Percentiles rank a stretch among this genome's conserved stretches.
phyloP scores from a whole-genome alignment of 2,329 filamentous ascomycete species.

The Hymenoscyphus fructigenus region DNA sequence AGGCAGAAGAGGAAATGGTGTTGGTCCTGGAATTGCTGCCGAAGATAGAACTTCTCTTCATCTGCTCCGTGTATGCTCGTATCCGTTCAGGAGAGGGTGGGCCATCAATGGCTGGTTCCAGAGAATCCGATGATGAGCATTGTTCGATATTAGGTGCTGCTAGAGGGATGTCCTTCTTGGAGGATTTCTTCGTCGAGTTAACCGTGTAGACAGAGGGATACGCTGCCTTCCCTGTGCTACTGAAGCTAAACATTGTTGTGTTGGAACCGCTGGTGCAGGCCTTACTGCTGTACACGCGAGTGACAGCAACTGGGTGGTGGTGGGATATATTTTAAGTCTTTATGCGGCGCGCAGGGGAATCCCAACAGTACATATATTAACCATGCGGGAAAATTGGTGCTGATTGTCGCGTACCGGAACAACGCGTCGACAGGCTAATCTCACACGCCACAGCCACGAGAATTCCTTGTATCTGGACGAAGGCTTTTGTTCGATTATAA shows the following conservation, averaged over 20 bases:
- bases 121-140: slow-evolving; percentile 41
- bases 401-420: slow-evolving; percentile 12
- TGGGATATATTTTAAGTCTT: slow-evolving; percentile 16
- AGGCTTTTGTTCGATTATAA: slow-evolving; percentile 7
- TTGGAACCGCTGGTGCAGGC: slow-evolving; percentile 13
- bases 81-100: slow-evolving; percentile 61
- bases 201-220: slow-evolving; percentile 19
- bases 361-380: slow-evolving; percentile 16
- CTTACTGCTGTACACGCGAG: slow-evolving; percentile 3
- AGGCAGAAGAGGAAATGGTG: slow-evolving; percentile 56
- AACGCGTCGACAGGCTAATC: slow-evolving; percentile 14
- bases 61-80: slow-evolving; percentile 57
- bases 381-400: slow-evolving; percentile 12
- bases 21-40: slow-evolving; percentile 47
- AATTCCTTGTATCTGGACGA: slow-evolving; percentile 8
- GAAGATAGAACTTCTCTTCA: slow-evolving; percentile 52
- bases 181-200: slow-evolving; percentile 15
- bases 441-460: slow-evolving; percentile 16
- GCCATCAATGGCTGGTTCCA: slow-evolving; percentile 59
- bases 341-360: slow-evolving; percentile 15
- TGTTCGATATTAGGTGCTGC: slow-evolving; percentile 14
- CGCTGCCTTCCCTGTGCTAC: slow-evolving; percentile 21
- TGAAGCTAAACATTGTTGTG: slow-evolving; percentile 28
- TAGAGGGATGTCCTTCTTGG: slow-evolving; percentile 20
- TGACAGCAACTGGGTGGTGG: slow-evolving; percentile 7